Evolutionary conservation across 2,329 filamentous ascomycete species (phyloP).

Genomic region (Furcasterigmium sp.): DNA sequence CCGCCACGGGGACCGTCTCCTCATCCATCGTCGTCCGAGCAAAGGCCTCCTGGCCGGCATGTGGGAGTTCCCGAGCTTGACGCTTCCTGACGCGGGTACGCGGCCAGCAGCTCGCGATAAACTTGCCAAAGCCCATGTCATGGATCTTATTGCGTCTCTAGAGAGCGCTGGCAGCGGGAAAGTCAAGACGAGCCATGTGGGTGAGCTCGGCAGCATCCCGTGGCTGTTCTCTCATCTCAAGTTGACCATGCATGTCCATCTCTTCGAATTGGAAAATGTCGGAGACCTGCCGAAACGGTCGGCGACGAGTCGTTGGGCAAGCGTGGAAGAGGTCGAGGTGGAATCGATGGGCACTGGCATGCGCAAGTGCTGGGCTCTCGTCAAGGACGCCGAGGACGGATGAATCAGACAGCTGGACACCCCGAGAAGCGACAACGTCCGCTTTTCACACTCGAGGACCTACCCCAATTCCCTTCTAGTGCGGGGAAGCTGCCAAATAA

Average conservation of each 20-base stretch:
- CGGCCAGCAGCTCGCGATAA: constrained; percentile 24
- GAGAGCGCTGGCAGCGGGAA: constrained; percentile 14
- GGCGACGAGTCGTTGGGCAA: constrained; percentile 27
- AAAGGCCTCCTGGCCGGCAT: constrained; percentile 50
- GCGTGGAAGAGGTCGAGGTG: constrained; percentile 32
- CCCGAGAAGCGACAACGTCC: not conserved
- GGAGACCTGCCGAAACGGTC: not conserved
- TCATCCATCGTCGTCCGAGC: constrained; percentile 45
- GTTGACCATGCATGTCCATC: constrained; percentile 52
- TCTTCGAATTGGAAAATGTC: constrained; percentile 33
- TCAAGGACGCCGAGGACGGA: constrained; percentile 18
- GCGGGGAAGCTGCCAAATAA: not conserved
- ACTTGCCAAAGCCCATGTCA: constrained; percentile 29
- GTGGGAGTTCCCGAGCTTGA: constrained; percentile 50
- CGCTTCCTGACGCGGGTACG: constrained; percentile 22
- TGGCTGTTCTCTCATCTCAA: constrained; percentile 55
- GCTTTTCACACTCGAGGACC: no score
- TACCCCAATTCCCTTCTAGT: not conserved
- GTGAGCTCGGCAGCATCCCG: constrained; percentile 45
- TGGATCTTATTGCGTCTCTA: constrained; percentile 10
- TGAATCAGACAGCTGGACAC: not conserved
- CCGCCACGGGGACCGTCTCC: constrained; percentile 29
- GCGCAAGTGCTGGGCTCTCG: constrained; percentile 50
- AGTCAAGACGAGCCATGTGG: constrained; percentile 21
- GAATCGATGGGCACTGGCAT: constrained; percentile 56